Evolutionary conservation across 2,329 filamentous ascomycete genomes (phyloP), one percentile per base, ranked within the genome.

Genomic region (Diplodia mutila): DNA sequence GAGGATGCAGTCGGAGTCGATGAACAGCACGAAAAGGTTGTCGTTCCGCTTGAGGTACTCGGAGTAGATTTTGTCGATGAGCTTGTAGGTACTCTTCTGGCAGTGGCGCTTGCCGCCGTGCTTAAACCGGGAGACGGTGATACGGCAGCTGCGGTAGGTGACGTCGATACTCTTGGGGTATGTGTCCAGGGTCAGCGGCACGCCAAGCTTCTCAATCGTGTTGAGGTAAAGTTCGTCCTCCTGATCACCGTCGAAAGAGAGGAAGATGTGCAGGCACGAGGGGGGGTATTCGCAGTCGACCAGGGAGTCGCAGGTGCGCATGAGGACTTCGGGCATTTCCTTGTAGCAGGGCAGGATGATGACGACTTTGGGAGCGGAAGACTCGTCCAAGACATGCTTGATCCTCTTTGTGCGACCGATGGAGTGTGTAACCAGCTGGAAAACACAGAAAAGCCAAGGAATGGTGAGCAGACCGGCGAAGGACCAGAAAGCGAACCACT

Each of bases 301-400:
- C 39, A 98, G 90, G 0, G 94, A 97, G 80, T 97, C 90, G 72
- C 97, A 86, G 4, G 94, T 95, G 55, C 91, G 91, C 66, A 97
- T 84, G 55, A 98, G 85, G 14, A 97, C 86, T 0, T 92, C 90
- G 0, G 93, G 92, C 34, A 93, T 89, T 76, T 98, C 95, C 75
- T 95, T 93, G 82, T 97, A 98, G 75, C 94, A 96, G 4, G 94
- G 95, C 93, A 98, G 97, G 68, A 98, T 90, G 69, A 98, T 91
- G 70, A 97, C 93, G 18, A 97, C 91, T 79, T 98, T 98, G 1
- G 94, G 95, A 0, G 95, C 94, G 0, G 90, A 93, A 2, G 87
- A 82, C 75, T 96, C 92, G 77, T 97, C 92, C 61, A 97, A 85
- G 0, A 93, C 88, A 70, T 92, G 87, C 76, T 96, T 94, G 75